A percentile compares a stretch with the other conserved stretches of the same genome.
These are phyloP conservation scores for Talaromyces liani DNA, from an alignment of 495 filamentous ascomycete species.

Conservation along the genomic window DNA sequence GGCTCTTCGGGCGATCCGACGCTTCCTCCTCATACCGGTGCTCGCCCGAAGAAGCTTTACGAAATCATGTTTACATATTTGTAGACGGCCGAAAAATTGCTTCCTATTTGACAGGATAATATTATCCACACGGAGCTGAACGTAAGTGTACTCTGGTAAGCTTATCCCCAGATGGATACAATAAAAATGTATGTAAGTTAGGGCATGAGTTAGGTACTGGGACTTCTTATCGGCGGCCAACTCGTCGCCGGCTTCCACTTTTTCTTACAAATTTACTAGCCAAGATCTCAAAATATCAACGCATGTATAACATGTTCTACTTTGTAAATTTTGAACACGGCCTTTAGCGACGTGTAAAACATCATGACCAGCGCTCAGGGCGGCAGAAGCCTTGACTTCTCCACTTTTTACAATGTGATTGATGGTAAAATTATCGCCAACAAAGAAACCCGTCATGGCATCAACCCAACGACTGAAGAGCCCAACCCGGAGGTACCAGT, in stretches of 20 bases:
- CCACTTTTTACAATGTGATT: constrained; percentile 39
- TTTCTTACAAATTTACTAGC: no score
- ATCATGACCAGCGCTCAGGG: no score
- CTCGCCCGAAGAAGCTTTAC: not conserved
- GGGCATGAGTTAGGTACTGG: no score
- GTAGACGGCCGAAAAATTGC: not conserved
- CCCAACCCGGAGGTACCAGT: constrained; percentile 47
- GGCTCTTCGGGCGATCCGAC: not conserved
- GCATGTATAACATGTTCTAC: no score
- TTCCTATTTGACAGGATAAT: not conserved
- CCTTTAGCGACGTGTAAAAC: no score
- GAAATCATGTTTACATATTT: not conserved
- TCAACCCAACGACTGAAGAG: constrained; percentile 45
- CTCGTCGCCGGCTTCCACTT: no score
- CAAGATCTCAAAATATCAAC: no score
- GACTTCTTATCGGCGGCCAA: no score
- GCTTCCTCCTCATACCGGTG: not conserved
- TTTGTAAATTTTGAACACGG: no score
- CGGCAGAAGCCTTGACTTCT: constrained; percentile 18
- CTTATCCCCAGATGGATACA: not conserved
- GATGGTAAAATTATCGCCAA: constrained; percentile 20
- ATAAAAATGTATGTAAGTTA: no score
- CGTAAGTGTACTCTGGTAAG: not conserved
- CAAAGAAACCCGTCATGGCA: constrained; percentile 27
- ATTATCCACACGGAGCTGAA: not conserved